Evolutionary conservation across 2,329 filamentous ascomycete genomes (phyloP).

Genomic region (Fusarium sp.): DNA sequence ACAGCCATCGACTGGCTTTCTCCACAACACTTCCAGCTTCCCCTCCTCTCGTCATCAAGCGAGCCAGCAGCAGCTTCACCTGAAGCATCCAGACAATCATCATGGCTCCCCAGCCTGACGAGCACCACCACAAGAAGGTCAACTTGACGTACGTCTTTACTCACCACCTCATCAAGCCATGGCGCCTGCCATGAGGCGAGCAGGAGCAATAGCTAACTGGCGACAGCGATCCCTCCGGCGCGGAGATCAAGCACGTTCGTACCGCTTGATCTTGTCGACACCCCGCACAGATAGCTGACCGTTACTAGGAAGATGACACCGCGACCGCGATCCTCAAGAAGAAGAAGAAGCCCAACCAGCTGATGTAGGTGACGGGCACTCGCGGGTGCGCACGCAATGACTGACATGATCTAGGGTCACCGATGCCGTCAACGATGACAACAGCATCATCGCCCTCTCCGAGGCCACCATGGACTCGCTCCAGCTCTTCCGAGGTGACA

Average conservation of each 20-base stretch:
- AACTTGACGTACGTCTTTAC: constrained; percentile 76
- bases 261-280: constrained; percentile 31
- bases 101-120: constrained; percentile 77
- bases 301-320: constrained; percentile 82
- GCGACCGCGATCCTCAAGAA: constrained; percentile 98
- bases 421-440: constrained; percentile 99
- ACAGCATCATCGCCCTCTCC: constrained; percentile 97
- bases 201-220: constrained; percentile 51
- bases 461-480: constrained; percentile 99
- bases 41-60: constrained; percentile 41
- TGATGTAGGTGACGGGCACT: constrained; percentile 76
- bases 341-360: constrained; percentile 99
- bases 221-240: constrained; percentile 85
- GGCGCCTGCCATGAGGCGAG: neutral
- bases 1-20: constrained; percentile 38
- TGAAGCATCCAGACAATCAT: constrained; percentile 55
- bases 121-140: constrained; percentile 77
- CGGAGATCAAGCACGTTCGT: constrained; percentile 85
- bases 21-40: constrained; percentile 30
- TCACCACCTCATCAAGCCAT: neutral
- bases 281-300: constrained; percentile 50
- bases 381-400: constrained; percentile 18
- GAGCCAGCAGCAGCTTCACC: constrained; percentile 42
- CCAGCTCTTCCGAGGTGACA: constrained; percentile 98
- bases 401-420: constrained; percentile 77